Conservation (phyloP, 345 rosid genomes). For the Eucalyptus curtisii region DNA sequence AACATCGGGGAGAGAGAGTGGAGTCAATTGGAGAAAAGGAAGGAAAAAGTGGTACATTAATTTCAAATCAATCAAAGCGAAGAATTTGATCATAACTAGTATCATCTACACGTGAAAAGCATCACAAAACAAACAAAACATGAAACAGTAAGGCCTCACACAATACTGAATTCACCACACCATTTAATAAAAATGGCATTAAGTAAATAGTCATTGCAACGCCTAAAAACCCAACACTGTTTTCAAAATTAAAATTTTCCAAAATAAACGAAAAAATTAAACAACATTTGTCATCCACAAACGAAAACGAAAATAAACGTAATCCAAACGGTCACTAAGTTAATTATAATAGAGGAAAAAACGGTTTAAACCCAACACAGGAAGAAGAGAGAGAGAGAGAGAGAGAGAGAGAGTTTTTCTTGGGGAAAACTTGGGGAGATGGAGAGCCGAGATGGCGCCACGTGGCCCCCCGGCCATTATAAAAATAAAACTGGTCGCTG, state of each 20-base stretch:
- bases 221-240: neutral
- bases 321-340: neutral
- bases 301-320: neutral
- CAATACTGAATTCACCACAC: neutral
- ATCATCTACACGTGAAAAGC: neutral
- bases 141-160: accelerated
- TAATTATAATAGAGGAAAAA: neutral
- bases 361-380: neutral
- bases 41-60: accelerated
- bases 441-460: neutral
- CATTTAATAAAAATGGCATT: neutral
- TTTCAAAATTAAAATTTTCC: neutral
- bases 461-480: neutral
- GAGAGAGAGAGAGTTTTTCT: neutral
- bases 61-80: neutral
- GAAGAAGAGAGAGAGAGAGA: neutral
- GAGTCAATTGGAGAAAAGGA: neutral
- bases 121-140: neutral
- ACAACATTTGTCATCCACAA: neutral
- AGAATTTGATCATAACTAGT: neutral
- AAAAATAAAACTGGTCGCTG: neutral
- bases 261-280: neutral
- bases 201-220: neutral
- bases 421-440: neutral
- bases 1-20: neutral